A percentile compares a stretch with the other conserved stretches of the same genome.
These are phyloP conservation scores for Thielaviopsis musarum DNA, from an alignment of 2,329 filamentous ascomycete species.

Conservation along the genomic window DNA sequence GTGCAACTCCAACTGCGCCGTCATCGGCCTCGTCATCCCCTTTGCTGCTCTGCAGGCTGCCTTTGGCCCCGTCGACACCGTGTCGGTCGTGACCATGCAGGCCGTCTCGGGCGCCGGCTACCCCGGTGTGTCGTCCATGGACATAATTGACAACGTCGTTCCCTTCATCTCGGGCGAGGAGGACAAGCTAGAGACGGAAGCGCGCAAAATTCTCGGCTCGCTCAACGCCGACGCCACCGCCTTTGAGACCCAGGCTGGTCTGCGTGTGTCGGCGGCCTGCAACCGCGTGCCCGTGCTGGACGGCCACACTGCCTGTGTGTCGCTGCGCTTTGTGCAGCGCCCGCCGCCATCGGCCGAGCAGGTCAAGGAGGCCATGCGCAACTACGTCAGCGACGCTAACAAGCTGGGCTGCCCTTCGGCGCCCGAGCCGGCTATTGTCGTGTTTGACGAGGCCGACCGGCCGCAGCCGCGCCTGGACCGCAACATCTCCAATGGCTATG, in stretches of 20 bases:
- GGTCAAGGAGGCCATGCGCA: constrained; percentile 62
- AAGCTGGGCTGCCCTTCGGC: constrained; percentile 75
- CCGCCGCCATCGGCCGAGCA: constrained; percentile 59
- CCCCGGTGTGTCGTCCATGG: constrained; percentile 81
- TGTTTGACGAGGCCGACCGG: constrained; percentile 78
- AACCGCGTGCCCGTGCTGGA: constrained; percentile 91
- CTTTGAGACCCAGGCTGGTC: constrained; percentile 55
- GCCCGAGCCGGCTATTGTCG: constrained; percentile 62
- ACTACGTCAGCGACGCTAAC: constrained; percentile 70
- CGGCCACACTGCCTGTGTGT: constrained; percentile 90
- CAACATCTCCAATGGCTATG: constrained; percentile 71
- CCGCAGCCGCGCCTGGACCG: constrained; percentile 85
- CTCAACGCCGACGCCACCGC: constrained; percentile 56
- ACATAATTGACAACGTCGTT: constrained; percentile 90
- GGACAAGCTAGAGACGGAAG: constrained; percentile 89
- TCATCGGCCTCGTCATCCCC: constrained; percentile 89
- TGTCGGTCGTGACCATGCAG: constrained; percentile 80
- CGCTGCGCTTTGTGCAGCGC: constrained; percentile 60
- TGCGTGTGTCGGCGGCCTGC: constrained; percentile 74
- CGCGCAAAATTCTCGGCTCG: constrained; percentile 77
- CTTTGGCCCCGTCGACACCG: constrained; percentile 65
- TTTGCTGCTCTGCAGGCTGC: constrained; percentile 76
- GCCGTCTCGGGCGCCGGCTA: constrained; percentile 87
- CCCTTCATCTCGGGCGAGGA: constrained; percentile 89
- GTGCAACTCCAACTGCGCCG: constrained; percentile 96